phyloP scores from a whole-genome alignment of 345 rosid genomes.

The Mangifera indica region DNA sequence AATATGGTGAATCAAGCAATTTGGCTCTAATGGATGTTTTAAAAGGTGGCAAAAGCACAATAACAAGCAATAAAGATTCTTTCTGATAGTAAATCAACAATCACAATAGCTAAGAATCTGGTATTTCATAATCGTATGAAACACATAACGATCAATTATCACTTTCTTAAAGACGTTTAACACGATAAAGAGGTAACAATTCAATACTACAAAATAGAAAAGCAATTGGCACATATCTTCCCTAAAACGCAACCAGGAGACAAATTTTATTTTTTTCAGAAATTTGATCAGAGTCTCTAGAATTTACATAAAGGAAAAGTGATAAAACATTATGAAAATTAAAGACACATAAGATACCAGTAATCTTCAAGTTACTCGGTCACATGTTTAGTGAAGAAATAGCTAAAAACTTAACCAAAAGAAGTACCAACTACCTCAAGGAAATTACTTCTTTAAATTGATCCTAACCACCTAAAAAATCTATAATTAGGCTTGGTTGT shows the following conservation, averaged over 20 bases:
- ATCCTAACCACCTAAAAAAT: no score
- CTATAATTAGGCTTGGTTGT: no score
- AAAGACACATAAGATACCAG: no score
- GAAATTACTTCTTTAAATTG: no score
- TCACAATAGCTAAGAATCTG: not conserved
- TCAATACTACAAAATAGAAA: not conserved
- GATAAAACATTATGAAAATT: no score
- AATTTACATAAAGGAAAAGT: no score
- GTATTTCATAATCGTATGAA: not conserved
- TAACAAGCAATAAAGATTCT: not conserved
- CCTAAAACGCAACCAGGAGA: not conserved
- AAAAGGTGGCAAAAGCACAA: not conserved
- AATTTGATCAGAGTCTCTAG: no score
- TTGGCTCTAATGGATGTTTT: not conserved
- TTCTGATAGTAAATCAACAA: not conserved
- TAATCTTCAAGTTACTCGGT: no score
- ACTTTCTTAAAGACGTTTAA: not conserved
- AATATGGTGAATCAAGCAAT: not conserved
- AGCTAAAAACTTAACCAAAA: no score
- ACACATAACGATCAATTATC: not conserved
- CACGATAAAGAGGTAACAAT: not conserved
- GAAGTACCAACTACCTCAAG: no score
- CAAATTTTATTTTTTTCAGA: no score
- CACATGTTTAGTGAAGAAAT: no score
- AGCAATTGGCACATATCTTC: not conserved